These are phyloP conservation scores for Fraxinus americana DNA, from an alignment of 257 asterid genomes.

Conservation along the genomic window DNA sequence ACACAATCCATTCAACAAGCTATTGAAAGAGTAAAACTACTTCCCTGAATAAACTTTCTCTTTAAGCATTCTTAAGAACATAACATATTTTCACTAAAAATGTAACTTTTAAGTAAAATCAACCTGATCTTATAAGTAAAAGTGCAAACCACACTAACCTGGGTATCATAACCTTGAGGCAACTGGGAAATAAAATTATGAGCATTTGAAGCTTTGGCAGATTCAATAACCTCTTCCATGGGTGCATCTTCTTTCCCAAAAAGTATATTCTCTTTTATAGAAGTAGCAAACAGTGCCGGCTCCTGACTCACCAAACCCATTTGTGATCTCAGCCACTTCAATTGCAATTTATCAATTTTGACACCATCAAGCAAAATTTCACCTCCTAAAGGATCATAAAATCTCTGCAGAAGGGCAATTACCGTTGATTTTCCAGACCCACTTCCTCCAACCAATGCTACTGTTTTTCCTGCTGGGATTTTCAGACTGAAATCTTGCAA, in stretches of 20 bases:
- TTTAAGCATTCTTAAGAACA: too few relatives aligned
- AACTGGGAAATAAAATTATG: conserved; percentile 79
- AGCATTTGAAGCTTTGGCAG: conserved; percentile 93
- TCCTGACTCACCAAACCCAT: conserved; percentile 98
- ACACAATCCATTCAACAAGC: too few relatives aligned
- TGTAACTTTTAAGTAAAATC: too few relatives aligned
- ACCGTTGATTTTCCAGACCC: conserved; percentile 93
- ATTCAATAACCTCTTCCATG: conserved; percentile 69
- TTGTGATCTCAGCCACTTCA: conserved; percentile 90
- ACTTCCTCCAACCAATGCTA: conserved; percentile 93
- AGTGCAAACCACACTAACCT: conserved; percentile 41
- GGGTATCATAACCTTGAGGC: conserved; percentile 92
- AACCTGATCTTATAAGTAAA: too few relatives aligned
- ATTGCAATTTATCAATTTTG: conserved; percentile 67
- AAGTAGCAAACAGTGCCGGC: conserved; percentile 86
- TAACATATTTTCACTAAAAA: too few relatives aligned
- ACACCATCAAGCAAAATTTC: conserved; percentile 77
- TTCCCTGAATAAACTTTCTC: too few relatives aligned
- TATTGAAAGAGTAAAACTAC: too few relatives aligned
- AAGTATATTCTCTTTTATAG: conserved; percentile 80
- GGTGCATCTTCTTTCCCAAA: conserved; percentile 90
- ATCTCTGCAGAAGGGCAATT: conserved; percentile 74
- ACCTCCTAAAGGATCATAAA: conserved; percentile 78
- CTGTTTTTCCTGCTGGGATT: conserved; percentile 69
- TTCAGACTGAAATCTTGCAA: conserved; percentile 61